These are phyloP conservation scores for Rhodotorula sp. DNA, from an alignment of 1,284 basidiomycete species.

Conservation along the genomic window DNA sequence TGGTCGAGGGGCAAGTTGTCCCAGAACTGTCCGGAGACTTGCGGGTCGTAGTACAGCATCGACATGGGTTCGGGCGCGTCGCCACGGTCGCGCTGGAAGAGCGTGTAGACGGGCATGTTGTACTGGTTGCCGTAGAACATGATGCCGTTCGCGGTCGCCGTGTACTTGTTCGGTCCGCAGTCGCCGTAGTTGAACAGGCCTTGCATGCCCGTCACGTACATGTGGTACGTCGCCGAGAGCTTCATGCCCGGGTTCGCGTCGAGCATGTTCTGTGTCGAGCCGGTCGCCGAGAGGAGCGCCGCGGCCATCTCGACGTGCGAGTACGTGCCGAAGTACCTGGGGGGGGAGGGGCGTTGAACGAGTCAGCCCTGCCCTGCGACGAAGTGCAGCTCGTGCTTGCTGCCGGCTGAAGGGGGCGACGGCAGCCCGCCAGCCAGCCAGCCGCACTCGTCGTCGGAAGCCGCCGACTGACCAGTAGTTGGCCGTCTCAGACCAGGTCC, in stretches of 20 bases:
- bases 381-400: too few species aligned
- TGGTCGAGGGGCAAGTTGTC: conserved; percentile 76
- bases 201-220: conserved; percentile 79
- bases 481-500: conserved; percentile 91
- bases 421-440: too few species aligned
- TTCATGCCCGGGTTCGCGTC: conserved; percentile 66
- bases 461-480: conserved; percentile 60
- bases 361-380: not conserved
- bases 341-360: not conserved
- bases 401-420: too few species aligned
- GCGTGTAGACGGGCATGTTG: conserved; percentile 63
- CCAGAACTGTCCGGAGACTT: conserved; percentile 84
- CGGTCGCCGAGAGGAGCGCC: conserved; percentile 78
- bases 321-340: conserved; percentile 63
- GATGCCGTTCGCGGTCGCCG: conserved; percentile 70
- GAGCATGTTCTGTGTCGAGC: conserved; percentile 74
- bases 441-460: too few species aligned
- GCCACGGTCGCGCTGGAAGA: conserved; percentile 87
- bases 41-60: conserved; percentile 97
- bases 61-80: conserved; percentile 85
- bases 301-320: conserved; percentile 89
- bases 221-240: conserved; percentile 82
- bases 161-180: conserved; percentile 92
- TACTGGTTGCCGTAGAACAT: conserved; percentile 67
- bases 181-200: conserved; percentile 91